These are phyloP conservation scores for Apophysomyces ossiformis DNA, from an alignment of 371 early-diverging fungal genomes.

Conservation along the genomic window DNA sequence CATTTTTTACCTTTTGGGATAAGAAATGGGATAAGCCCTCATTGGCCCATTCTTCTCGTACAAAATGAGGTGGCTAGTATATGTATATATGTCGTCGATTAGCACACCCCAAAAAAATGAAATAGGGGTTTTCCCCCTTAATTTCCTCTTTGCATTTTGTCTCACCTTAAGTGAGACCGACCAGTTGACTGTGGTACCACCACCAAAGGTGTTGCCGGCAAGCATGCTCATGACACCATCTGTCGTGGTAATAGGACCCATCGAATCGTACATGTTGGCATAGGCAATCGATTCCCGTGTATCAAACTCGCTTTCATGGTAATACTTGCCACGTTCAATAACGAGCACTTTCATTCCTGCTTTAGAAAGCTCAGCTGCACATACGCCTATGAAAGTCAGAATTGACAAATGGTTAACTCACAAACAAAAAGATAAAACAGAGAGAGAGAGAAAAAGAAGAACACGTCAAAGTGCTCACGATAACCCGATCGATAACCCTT, in stretches of 20 bases:
- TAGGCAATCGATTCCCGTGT: slow-evolving; percentile 47
- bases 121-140: neutral
- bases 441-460: too few species aligned
- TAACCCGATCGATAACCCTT: too few species aligned
- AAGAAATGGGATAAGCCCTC: slow-evolving; percentile 64
- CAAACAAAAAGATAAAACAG: neutral
- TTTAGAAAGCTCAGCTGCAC: slow-evolving; percentile 65
- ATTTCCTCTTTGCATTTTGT: too few species aligned
- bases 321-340: slow-evolving; percentile 69
- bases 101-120: neutral
- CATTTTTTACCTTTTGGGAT: slow-evolving; percentile 42
- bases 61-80: slow-evolving; percentile 54
- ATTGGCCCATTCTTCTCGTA: slow-evolving; percentile 77
- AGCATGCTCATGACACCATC: slow-evolving; percentile 45
- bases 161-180: slow-evolving; percentile 69
- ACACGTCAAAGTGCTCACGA: too few species aligned
- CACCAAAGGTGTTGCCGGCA: slow-evolving; percentile 56
- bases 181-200: slow-evolving; percentile 75
- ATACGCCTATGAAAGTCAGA: slow-evolving; percentile 32
- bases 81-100: neutral
- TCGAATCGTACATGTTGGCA: slow-evolving; percentile 50
- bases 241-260: slow-evolving; percentile 28
- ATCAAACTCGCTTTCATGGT: slow-evolving; percentile 53
- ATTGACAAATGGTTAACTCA: neutral
- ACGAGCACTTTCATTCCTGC: slow-evolving; percentile 70